phyloP scores from a whole-genome alignment of 495 filamentous ascomycete genomes.

The Penicillium pancosmium region DNA sequence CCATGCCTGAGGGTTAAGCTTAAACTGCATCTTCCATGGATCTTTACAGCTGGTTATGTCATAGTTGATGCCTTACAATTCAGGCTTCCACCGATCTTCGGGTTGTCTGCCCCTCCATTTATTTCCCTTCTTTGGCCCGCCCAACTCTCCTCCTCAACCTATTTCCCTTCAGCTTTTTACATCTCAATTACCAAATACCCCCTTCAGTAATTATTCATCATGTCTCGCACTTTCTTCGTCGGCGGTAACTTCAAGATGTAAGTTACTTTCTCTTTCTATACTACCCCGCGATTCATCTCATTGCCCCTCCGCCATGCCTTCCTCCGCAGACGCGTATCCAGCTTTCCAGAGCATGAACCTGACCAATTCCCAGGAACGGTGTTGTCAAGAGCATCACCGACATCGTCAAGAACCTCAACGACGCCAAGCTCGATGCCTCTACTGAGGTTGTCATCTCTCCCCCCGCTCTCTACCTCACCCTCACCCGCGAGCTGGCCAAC shows the following conservation, averaged over 20 bases:
- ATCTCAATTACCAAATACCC: neutral
- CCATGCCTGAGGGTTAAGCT: neutral
- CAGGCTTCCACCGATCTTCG: constrained; percentile 16
- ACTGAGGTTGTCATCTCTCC: constrained; percentile 91
- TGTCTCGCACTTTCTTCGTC: constrained; percentile 98
- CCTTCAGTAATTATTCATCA: constrained; percentile 41
- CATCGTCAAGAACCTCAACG: constrained; percentile 86
- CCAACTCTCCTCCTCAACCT: constrained; percentile 18
- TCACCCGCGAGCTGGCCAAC: constrained; percentile 73
- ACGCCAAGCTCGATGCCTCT: constrained; percentile 57
- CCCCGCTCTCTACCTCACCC: constrained; percentile 85
- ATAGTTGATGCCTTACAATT: constrained; percentile 14
- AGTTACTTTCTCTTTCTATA: constrained; percentile 26
- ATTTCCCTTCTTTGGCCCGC: constrained; percentile 18
- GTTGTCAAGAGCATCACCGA: constrained; percentile 79
- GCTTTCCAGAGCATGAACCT: constrained; percentile 13
- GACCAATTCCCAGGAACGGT: constrained; percentile 73
- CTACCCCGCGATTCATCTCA: constrained; percentile 23
- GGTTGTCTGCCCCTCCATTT: constrained; percentile 28
- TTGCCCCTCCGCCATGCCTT: constrained; percentile 20
- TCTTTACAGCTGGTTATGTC: constrained; percentile 18
- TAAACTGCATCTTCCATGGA: neutral
- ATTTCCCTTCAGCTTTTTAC: constrained; percentile 13
- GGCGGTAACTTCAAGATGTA: constrained; percentile 99
- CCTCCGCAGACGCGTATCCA: constrained; percentile 3